Evolutionary conservation across 768 basidiomycete species (phyloP).

Genomic region (Hygrocybe coccinea): DNA sequence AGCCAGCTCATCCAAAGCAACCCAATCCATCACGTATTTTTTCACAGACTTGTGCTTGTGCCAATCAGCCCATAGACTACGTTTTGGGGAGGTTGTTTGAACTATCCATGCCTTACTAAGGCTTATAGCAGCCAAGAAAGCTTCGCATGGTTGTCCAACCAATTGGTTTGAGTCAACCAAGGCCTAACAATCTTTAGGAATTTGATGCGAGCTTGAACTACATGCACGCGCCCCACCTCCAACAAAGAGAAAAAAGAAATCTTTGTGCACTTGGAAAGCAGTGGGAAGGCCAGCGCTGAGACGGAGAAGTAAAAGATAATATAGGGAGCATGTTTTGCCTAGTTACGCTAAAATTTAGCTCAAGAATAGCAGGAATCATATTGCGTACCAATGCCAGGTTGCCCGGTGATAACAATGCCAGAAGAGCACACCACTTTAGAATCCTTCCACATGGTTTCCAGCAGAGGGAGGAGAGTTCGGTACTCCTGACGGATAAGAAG

Average conservation of each 20-base stretch:
- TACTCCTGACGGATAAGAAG: no score
- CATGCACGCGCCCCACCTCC: not conserved
- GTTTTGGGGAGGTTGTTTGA: not conserved
- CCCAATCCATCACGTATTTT: not conserved
- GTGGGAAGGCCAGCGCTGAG: conserved; percentile 3
- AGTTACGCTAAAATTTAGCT: not conserved
- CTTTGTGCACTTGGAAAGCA: not conserved
- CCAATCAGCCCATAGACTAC: not conserved
- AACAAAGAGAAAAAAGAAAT: conserved; percentile 5
- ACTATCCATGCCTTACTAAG: not conserved
- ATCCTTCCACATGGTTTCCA: no score
- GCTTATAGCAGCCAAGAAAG: no score
- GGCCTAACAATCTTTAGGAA: conserved; percentile 2
- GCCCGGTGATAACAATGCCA: not conserved
- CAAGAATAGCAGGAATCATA: not conserved
- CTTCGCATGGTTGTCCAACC: not conserved
- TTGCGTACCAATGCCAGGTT: not conserved
- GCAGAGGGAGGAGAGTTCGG: no score
- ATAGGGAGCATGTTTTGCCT: not conserved
- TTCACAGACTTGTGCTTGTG: not conserved
- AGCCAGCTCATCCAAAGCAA: not conserved
- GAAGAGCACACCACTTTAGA: not conserved
- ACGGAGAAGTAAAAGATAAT: not conserved
- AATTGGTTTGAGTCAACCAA: not conserved
- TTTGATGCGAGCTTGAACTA: not conserved